phyloP scores from a whole-genome alignment of 176 grass and related monocot genomes.

The Zea mays region Zm-B73-REFERENCE-NAM-5.0 NC_050098.1:35992001-35992500 shows the following conservation, averaged over 20 bases:
- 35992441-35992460: conserved; percentile 1
- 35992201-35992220: background rate
- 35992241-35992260: conserved; percentile 17
- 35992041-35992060: no score
- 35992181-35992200: background rate
- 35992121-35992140: no score
- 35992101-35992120: no score
- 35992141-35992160: no score
- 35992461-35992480: conserved; percentile 20
- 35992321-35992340: conserved; percentile 95
- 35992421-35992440: conserved; percentile 57
- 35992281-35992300: conserved; percentile 12
- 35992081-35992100: no score
- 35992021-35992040: no score
- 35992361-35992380: conserved; percentile 99
- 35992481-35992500: background rate
- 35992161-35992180: background rate
- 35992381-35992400: conserved; percentile 95
- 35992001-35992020: no score
- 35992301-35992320: conserved; percentile 84
- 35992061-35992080: no score
- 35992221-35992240: background rate
- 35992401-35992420: conserved; percentile 94
- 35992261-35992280: conserved; percentile 4
- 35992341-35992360: conserved; percentile 98